Evolutionary conservation across 331 rosid species (phyloP).

Genomic region (Acacia concinna): DNA sequence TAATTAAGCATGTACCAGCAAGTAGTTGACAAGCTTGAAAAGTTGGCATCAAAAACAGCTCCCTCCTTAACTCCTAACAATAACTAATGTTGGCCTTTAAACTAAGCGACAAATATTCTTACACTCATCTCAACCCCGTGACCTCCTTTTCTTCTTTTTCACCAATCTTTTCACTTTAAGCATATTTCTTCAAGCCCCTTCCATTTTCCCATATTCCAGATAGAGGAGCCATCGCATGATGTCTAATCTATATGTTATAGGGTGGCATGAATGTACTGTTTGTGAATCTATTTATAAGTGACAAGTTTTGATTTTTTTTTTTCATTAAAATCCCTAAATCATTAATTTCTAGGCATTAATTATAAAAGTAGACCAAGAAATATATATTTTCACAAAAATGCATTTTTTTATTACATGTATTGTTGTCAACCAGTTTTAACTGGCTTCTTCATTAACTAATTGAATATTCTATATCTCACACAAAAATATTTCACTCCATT

Average conservation of each 20-base stretch:
- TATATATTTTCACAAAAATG: too few relatives aligned
- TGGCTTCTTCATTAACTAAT: too few relatives aligned
- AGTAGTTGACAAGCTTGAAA: background rate
- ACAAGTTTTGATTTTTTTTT: too few relatives aligned
- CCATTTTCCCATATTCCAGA: background rate
- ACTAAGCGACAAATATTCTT: constrained; percentile 45
- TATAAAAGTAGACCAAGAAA: too few relatives aligned
- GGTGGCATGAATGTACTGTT: background rate
- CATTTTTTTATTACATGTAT: too few relatives aligned
- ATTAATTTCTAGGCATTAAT: too few relatives aligned
- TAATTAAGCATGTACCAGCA: background rate
- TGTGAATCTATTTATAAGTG: background rate
- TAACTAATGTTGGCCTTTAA: background rate
- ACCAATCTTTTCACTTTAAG: background rate
- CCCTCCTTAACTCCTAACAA: background rate
- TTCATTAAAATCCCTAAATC: too few relatives aligned
- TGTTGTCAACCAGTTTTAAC: too few relatives aligned
- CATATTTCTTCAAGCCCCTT: background rate
- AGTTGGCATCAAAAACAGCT: background rate
- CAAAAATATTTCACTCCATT: too few relatives aligned
- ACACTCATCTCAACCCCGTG: constrained; percentile 15
- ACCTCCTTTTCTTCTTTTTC: constrained; percentile 1
- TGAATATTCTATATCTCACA: too few relatives aligned
- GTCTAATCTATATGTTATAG: background rate
- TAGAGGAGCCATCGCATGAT: background rate